A percentile compares a stretch with the other conserved stretches of the same genome.
Conservation (phyloP, 768 basidiomycete species). For the Mrakia frigida region DNA sequence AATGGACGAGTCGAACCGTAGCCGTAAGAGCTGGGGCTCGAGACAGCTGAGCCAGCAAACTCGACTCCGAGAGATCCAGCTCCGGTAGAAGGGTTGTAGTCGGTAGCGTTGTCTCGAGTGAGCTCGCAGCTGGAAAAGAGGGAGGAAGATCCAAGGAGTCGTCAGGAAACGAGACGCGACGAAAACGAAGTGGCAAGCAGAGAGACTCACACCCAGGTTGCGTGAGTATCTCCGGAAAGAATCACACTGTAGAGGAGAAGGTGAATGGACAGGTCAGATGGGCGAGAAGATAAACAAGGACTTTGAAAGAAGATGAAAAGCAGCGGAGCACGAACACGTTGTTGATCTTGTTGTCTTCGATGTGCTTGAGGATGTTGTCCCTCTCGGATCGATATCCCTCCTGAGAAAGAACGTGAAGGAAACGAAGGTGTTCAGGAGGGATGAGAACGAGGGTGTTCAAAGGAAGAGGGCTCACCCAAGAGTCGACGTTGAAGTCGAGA, state of each 20-base stretch:
- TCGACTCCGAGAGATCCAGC: conserved; percentile 56
- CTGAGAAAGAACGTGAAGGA: no score
- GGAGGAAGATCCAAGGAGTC: neutral
- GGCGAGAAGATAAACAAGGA: neutral
- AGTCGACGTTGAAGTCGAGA: conserved; percentile 46
- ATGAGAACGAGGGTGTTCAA: no score
- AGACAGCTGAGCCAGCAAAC: conserved; percentile 60
- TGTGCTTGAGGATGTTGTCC: conserved; percentile 52
- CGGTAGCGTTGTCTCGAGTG: conserved; percentile 39
- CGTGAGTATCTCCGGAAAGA: conserved; percentile 60
- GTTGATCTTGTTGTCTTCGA: conserved; percentile 53
- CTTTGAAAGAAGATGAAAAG: neutral
- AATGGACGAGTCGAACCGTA: conserved; percentile 25
- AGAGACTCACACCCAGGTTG: conserved; percentile 52
- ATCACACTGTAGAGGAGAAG: conserved; percentile 43
- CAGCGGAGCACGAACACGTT: conserved; percentile 44
- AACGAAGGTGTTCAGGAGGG: no score
- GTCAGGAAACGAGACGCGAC: neutral
- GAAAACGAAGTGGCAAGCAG: neutral
- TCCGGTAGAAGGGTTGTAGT: conserved; percentile 53
- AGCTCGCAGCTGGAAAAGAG: conserved; percentile 48
- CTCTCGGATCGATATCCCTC: conserved; percentile 59
- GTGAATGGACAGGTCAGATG: neutral
- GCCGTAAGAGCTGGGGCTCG: conserved; percentile 53
- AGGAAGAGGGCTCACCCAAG: conserved; percentile 44